Conservation (phyloP, 192 early-diverging fungal genomes). For the Coemansia biformis region DNA sequence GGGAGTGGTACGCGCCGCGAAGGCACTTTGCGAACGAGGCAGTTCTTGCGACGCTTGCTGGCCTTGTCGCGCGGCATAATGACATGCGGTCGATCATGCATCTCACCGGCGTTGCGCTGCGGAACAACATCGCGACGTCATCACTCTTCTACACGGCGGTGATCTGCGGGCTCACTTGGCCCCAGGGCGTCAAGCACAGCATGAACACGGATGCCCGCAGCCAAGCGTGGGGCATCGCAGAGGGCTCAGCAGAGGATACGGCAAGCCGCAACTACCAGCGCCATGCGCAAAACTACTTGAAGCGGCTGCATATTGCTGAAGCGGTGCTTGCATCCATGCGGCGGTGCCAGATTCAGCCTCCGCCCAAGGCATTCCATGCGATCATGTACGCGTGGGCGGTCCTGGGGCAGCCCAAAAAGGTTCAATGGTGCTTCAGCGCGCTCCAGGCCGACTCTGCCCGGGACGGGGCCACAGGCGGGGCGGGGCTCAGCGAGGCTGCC, state of each 20-base stretch:
- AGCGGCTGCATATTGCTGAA: slow-evolving; percentile 13
- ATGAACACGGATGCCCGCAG: too few relatives aligned
- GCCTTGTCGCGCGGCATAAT: slow-evolving; percentile 7
- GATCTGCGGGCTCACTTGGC: slow-evolving; percentile 17
- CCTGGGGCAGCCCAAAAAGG: slow-evolving; percentile 9
- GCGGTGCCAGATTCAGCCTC: slow-evolving; percentile 3
- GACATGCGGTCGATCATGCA: slow-evolving; percentile 22
- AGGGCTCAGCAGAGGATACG: too few relatives aligned
- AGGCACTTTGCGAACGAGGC: slow-evolving; percentile 5
- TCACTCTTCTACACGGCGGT: slow-evolving; percentile 28
- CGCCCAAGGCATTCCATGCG: slow-evolving; percentile 13
- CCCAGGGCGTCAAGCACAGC: background rate
- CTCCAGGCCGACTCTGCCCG: background rate
- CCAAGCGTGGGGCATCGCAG: too few relatives aligned
- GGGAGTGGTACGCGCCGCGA: background rate
- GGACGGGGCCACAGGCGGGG: background rate
- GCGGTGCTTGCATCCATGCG: slow-evolving; percentile 15
- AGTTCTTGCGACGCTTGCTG: slow-evolving; percentile 14
- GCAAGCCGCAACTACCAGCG: too few relatives aligned
- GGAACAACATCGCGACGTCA: background rate
- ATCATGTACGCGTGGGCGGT: slow-evolving; percentile 29
- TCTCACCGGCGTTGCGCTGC: slow-evolving; percentile 4
- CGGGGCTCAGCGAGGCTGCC: slow-evolving; percentile 9
- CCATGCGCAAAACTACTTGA: background rate
- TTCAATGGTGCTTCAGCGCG: slow-evolving; percentile 7